Percentiles rank a stretch among this genome's conserved stretches.
Conservation (phyloP, 2,329 filamentous ascomycete species). For the Colletotrichum musicola region DNA sequence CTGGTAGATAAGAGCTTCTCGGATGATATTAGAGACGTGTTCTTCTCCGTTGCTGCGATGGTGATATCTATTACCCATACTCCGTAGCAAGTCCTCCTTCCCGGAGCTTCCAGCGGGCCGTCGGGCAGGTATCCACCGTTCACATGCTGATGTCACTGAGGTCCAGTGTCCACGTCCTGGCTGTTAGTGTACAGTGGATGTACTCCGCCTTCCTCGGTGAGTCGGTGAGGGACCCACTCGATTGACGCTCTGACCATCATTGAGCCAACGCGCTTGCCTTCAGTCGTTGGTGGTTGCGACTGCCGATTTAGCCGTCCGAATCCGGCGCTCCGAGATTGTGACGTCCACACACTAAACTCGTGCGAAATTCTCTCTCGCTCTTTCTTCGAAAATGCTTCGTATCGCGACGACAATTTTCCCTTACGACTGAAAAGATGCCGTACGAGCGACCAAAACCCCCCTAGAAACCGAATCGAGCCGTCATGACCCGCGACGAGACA, state of each 20-base stretch:
- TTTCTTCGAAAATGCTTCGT: background rate
- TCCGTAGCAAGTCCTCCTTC: too few species aligned
- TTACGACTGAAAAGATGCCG: constrained; percentile 3
- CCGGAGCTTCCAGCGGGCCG: too few species aligned
- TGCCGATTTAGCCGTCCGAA: constrained; percentile 19
- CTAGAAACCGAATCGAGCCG: background rate
- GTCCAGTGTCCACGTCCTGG: constrained; percentile 2
- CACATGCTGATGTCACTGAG: constrained; percentile 20
- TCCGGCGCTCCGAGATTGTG: constrained; percentile 11
- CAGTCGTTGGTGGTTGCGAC: background rate
- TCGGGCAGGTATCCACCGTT: background rate
- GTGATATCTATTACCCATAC: too few species aligned
- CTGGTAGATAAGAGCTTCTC: background rate
- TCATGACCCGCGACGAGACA: constrained; percentile 11
- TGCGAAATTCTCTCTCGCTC: background rate
- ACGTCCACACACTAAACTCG: constrained; percentile 21
- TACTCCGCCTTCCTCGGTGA: constrained; percentile 31
- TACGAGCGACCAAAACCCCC: background rate
- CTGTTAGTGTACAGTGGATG: too few species aligned
- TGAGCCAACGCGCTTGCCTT: background rate
- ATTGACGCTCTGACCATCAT: background rate
- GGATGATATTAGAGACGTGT: constrained; percentile 25
- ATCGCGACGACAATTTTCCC: background rate
- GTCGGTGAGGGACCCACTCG: background rate
- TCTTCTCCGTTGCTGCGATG: background rate